Evolutionary conservation across 345 rosid species (phyloP).

Genomic region (Lumnitzera littorea): DNA sequence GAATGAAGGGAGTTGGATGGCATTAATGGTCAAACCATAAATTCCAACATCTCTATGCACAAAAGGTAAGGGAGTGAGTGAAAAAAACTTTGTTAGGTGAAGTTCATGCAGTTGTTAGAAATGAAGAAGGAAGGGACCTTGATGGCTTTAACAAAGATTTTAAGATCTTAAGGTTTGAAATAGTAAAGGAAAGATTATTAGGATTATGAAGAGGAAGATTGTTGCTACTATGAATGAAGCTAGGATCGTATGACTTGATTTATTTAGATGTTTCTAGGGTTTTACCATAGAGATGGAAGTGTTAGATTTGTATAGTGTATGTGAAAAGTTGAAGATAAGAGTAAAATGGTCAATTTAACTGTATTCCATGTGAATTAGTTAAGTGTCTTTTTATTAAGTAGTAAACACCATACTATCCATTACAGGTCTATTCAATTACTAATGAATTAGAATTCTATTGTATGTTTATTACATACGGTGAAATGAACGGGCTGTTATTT

Average conservation of each 20-base stretch:
- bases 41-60: too few species aligned
- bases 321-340: too few species aligned
- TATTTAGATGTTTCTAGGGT: constrained; percentile 20
- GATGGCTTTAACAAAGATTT: constrained; percentile 75
- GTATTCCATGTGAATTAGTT: too few species aligned
- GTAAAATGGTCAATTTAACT: too few species aligned
- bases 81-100: constrained; percentile 82
- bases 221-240: constrained; percentile 70
- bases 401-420: too few species aligned
- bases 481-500: too few species aligned
- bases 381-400: too few species aligned
- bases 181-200: constrained; percentile 75
- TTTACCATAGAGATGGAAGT: constrained; percentile 4
- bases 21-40: too few species aligned
- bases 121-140: constrained; percentile 91
- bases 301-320: not conserved
- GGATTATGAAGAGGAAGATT: constrained; percentile 23
- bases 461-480: too few species aligned
- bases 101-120: constrained; percentile 75
- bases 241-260: constrained; percentile 62
- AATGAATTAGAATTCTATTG: too few species aligned
- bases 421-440: too few species aligned
- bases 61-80: constrained; percentile 34
- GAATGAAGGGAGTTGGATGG: constrained; percentile 30
- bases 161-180: constrained; percentile 81